These are phyloP conservation scores for Yamadazyma dushanensis DNA, from an alignment of 1,139 yeast genomes.

Conservation along the genomic window DNA sequence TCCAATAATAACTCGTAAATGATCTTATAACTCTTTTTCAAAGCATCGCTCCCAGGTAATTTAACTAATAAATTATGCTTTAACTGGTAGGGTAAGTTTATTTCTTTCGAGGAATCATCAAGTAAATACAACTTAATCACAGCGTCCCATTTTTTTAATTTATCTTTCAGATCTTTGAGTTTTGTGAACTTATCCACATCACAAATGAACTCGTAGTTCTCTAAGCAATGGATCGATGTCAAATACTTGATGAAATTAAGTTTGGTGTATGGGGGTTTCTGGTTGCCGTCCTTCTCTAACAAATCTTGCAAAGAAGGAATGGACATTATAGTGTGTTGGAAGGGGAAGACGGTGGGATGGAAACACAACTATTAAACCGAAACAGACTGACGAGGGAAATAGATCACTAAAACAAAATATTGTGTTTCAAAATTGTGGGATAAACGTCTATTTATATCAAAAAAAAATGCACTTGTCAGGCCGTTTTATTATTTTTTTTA, in stretches of 20 bases:
- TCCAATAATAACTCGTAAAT: conserved; percentile 35
- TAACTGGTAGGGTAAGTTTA: conserved; percentile 31
- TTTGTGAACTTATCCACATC: conserved; percentile 27
- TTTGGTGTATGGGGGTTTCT: conserved; percentile 19
- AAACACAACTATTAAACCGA: background rate
- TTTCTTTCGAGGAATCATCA: conserved; percentile 31
- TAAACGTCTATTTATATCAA: conserved; percentile 1
- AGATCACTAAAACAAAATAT: background rate
- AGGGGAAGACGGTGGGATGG: background rate
- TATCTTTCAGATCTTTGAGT: conserved; percentile 17
- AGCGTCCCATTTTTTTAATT: conserved; percentile 23
- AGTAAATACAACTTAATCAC: conserved; percentile 27
- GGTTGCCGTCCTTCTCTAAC: conserved; percentile 17
- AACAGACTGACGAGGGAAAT: background rate
- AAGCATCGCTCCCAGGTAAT: conserved; percentile 17
- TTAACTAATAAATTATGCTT: conserved; percentile 16
- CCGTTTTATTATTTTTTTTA: background rate
- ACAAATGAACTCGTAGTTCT: conserved; percentile 35
- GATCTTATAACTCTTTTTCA: conserved; percentile 22
- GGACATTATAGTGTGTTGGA: conserved; percentile 9
- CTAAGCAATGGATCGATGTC: conserved; percentile 33
- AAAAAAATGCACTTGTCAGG: background rate
- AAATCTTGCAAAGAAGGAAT: conserved; percentile 27
- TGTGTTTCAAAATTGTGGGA: background rate
- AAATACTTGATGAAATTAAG: conserved; percentile 28